These are phyloP conservation scores for Sergeia podlipaevii DNA, from an alignment of 208 protist species.

Conservation along the genomic window DNA sequence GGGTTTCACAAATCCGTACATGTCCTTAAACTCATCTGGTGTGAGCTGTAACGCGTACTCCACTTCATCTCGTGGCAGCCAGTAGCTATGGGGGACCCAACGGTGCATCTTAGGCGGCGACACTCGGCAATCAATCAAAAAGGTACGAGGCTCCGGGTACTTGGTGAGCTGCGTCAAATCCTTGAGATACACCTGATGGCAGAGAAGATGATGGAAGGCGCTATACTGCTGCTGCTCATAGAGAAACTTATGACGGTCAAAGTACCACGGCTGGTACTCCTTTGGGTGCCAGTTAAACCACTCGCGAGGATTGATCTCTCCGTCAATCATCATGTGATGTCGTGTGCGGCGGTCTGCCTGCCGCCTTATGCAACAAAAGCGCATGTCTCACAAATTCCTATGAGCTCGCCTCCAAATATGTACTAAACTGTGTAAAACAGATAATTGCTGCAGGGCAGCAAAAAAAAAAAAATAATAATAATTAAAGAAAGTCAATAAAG, in stretches of 20 bases:
- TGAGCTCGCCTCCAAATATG: not conserved
- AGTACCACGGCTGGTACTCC: slow-evolving; percentile 92
- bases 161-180: slow-evolving; percentile 70
- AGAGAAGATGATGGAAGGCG: slow-evolving; percentile 75
- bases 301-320: slow-evolving; percentile 85
- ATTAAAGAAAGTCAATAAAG: no score
- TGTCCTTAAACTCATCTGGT: slow-evolving; percentile 80
- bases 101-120: slow-evolving; percentile 75
- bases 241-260: slow-evolving; percentile 89
- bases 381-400: slow-evolving; percentile 17
- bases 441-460: not conserved
- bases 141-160: slow-evolving; percentile 73
- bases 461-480: no score
- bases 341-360: slow-evolving; percentile 85
- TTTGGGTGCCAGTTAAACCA: slow-evolving; percentile 92
- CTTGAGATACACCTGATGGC: slow-evolving; percentile 81
- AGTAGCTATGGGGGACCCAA: slow-evolving; percentile 84
- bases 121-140: slow-evolving; percentile 78
- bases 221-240: slow-evolving; percentile 87
- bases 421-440: not conserved
- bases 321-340: slow-evolving; percentile 89
- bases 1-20: slow-evolving; percentile 88
- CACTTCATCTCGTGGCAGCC: slow-evolving; percentile 87
- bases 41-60: slow-evolving; percentile 88
- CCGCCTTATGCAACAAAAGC: slow-evolving; percentile 11